These are phyloP conservation scores for Carex cristatella DNA, from an alignment of 176 grass and related monocot species.

Conservation along the genomic window DNA sequence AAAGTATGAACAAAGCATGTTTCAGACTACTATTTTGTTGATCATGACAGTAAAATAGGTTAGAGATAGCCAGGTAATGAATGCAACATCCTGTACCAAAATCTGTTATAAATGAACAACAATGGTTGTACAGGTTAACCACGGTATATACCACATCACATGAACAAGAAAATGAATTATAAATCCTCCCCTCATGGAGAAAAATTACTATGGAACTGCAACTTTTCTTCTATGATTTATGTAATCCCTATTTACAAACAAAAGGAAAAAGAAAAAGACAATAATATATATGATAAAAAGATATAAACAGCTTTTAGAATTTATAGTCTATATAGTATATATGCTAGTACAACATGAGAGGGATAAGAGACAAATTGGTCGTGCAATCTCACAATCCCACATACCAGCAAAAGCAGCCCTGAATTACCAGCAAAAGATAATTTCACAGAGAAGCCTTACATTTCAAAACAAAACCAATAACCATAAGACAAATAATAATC, in stretches of 20 bases:
- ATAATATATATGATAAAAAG: not conserved
- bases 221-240: not conserved
- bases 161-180: not conserved
- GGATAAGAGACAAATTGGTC: not conserved
- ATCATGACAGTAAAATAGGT: not conserved
- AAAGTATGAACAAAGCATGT: not conserved
- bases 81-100: not conserved
- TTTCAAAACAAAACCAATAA: conserved; percentile 92
- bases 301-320: not conserved
- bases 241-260: not conserved
- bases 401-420: not conserved
- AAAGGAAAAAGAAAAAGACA: not conserved
- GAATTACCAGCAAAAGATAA: not conserved
- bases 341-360: not conserved
- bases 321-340: not conserved
- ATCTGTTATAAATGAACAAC: not conserved
- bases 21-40: not conserved
- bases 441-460: conserved; percentile 65
- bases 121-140: not conserved
- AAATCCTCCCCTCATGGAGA: not conserved
- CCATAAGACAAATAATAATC: conserved; percentile 63
- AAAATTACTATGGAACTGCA: not conserved
- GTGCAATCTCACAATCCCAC: not conserved
- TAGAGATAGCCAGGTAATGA: not conserved
- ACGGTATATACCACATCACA: not conserved